Conservation (phyloP, 2,329 filamentous ascomycete species). For the Chrysoporthe cubensis region DNA sequence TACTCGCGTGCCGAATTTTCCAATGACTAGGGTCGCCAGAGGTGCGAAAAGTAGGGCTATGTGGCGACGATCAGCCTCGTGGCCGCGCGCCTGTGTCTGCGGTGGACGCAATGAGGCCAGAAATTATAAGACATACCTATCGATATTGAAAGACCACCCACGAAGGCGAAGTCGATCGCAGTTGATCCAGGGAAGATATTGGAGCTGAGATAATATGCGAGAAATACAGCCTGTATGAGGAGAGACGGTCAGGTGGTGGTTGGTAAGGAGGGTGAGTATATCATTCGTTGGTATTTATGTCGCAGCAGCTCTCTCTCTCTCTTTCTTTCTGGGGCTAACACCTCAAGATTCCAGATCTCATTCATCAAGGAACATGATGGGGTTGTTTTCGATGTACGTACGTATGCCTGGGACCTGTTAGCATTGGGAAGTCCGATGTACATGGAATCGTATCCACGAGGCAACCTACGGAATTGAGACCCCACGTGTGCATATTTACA, state of each 20-base stretch:
- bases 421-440: constrained; percentile 2
- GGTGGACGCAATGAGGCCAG: neutral
- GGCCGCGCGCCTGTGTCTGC: constrained; percentile 18
- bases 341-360: too few relatives aligned
- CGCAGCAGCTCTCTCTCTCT: too few relatives aligned
- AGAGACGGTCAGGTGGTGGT: neutral
- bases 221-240: constrained; percentile 48
- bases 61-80: constrained; percentile 36
- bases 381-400: constrained; percentile 1
- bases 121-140: constrained; percentile 40
- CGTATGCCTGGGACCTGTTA: constrained; percentile 22
- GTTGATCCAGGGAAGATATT: constrained; percentile 66
- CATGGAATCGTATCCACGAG: neutral
- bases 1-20: constrained; percentile 64
- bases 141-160: constrained; percentile 72
- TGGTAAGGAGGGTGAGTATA: neutral
- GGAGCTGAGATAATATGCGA: constrained; percentile 60
- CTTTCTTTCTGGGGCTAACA: too few relatives aligned
- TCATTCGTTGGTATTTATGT: neutral
- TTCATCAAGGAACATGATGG: neutral
- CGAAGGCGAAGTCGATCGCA: constrained; percentile 72
- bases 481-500: constrained; percentile 76
- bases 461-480: constrained; percentile 64
- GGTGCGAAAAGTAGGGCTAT: constrained; percentile 70
- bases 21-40: constrained; percentile 63